Evolutionary conservation across 2,329 filamentous ascomycete genomes (phyloP), one percentile per base, ranked within the genome.

Genomic region (Colletotrichum australisinense): DNA sequence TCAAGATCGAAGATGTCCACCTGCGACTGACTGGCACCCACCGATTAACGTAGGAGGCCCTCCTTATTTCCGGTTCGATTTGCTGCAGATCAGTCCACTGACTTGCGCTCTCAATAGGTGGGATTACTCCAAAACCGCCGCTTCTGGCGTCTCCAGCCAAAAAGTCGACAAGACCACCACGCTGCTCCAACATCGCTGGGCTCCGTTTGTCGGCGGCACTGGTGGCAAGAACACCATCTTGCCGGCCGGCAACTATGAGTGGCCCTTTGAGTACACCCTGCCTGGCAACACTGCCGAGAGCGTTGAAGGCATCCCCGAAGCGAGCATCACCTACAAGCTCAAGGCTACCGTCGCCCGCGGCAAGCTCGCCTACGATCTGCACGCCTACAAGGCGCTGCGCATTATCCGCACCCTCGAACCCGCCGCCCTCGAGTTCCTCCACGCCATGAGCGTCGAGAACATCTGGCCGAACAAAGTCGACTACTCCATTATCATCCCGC

Each of bases 401-500:
- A 90, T 96, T 69, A 93, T 96, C 71, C 90, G 94, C 69, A 96
- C 94, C 0, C 85, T 95, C 59, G 93, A 94, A 73, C 89, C 93
- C 12, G 92, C 92, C 63, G 93, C 93, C 12, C 87, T 95, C 72
- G 94, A 96, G 80, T 89, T 95, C 75, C 88, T 93, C 49, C 93
- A 98, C 82, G 93, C 95, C 60, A 97, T 98, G 94, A 94, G 94
- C 75, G 95, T 98, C 76, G 95, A 98, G 83, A 98, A 98, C 80
- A 93, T 97, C 75, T 99, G 97, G 97, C 94, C 95, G 6, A 97
- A 98, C 86, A 99, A 99, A 86, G 90, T 98, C 78, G 94, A 97
- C 81, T 99, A 99, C 84, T 96, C 95, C 35, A 95, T 99, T 75
- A 91, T 94, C 71, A 94, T 97, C 12, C 96, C 97, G 0, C 95